Evolutionary conservation across 768 basidiomycete species (phyloP).

Genomic region (Tricholoma bakamatsutake): DNA sequence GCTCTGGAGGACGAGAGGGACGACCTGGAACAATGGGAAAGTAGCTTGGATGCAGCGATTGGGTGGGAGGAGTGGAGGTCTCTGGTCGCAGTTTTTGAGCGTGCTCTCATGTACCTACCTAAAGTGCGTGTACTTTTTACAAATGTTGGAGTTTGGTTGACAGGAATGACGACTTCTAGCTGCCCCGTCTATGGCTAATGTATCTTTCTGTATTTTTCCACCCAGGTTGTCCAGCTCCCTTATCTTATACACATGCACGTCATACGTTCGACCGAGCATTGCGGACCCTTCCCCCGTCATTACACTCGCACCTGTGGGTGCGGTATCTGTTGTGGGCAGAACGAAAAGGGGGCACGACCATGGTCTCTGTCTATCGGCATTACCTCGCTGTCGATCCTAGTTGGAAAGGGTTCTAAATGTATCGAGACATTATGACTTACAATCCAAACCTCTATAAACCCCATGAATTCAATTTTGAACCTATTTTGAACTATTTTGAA

Average conservation of each 20-base stretch:
- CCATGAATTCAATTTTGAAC: too few species aligned
- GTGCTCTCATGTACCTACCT: constrained; percentile 92
- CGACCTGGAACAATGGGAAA: constrained; percentile 80
- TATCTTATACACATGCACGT: constrained; percentile 88
- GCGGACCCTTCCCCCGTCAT: constrained; percentile 86
- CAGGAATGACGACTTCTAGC: constrained; percentile 35
- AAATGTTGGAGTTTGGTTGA: constrained; percentile 2
- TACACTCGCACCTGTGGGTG: constrained; percentile 90
- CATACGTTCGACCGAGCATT: constrained; percentile 92
- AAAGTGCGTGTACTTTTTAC: constrained; percentile 48
- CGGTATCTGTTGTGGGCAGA: constrained; percentile 93
- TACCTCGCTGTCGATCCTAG: constrained; percentile 81
- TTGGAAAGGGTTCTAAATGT: too few species aligned
- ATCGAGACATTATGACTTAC: too few species aligned
- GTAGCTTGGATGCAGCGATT: constrained; percentile 79
- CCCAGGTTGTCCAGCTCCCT: constrained; percentile 75
- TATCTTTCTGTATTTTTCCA: constrained; percentile 90
- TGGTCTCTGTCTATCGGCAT: constrained; percentile 79
- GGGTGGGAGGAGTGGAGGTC: constrained; percentile 96
- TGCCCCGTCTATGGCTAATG: constrained; percentile 92
- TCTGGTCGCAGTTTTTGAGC: constrained; percentile 83
- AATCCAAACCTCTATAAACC: too few species aligned
- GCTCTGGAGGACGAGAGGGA: constrained; percentile 81
- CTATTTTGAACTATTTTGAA: too few species aligned
- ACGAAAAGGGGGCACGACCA: constrained; percentile 68